These are phyloP conservation scores for Rubia occidens DNA, from an alignment of 305 asterid species.

Conservation along the genomic window DNA sequence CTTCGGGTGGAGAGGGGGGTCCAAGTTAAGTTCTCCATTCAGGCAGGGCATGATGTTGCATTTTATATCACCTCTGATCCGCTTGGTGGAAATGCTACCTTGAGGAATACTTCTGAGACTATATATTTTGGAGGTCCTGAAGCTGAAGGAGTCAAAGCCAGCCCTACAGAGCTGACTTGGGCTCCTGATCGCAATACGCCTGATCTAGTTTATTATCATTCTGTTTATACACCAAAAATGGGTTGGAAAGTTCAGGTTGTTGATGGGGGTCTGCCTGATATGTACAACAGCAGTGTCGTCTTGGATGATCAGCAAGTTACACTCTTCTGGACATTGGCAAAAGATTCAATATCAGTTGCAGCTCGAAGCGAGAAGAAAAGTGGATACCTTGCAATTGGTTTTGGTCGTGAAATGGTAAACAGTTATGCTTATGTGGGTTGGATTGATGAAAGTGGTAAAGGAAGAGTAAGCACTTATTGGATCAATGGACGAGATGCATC, in stretches of 20 bases:
- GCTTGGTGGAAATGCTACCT: conserved; percentile 92
- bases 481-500: conserved; percentile 70
- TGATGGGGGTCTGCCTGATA: conserved; percentile 94
- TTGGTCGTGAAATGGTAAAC: conserved; percentile 82
- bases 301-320: conserved; percentile 96
- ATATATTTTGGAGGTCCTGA: conserved; percentile 90
- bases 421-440: conserved; percentile 90
- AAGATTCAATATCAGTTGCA: conserved; percentile 77
- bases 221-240: conserved; percentile 72
- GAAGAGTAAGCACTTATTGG: conserved; percentile 83
- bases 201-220: conserved; percentile 84
- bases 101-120: conserved; percentile 68
- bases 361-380: conserved; percentile 90
- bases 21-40: conserved; percentile 78
- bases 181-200: conserved; percentile 95
- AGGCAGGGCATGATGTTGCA: conserved; percentile 97
- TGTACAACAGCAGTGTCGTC: conserved; percentile 81
- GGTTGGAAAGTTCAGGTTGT: conserved; percentile 99
- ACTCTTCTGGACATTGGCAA: conserved; percentile 85
- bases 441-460: conserved; percentile 70
- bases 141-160: conserved; percentile 88
- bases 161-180: conserved; percentile 76
- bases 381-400: conserved; percentile 88
- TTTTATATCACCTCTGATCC: conserved; percentile 87
- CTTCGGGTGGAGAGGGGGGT: conserved; percentile 96